Base-by-base conservation (phyloP, 306 rosid genomes). In the Cicer chorassanicum region DNA sequence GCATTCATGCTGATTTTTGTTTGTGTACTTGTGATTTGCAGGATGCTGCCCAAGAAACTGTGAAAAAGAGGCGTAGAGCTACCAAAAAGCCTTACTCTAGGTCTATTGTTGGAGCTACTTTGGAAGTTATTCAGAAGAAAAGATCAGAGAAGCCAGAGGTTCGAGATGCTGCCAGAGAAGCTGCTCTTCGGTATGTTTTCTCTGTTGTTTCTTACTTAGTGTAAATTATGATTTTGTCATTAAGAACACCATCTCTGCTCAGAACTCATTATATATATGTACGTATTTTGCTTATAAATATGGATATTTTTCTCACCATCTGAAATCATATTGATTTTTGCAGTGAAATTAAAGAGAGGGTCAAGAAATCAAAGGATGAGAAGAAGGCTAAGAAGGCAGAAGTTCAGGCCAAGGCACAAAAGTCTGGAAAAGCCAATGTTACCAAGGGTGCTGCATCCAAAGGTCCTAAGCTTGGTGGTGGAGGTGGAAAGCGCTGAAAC, bases 391-490 rank as follows among this genome's bases (percentile, higher is more conserved):
- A 87, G 84, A 92, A 90, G 76, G 92, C 96, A 0, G 98, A 92
- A 81, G 90, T 83, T 13, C 42, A 11, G 9, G 79, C 92, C 0
- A 91, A 91, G 82, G 2, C 84, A 24, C 91, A 87, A 67, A 91
- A 91, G 73, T 0, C 84, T 2, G 88, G 87, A 50, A 92, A 92
- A 87, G 81, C 85, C 39, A 84, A 29, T 64, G 53, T 84, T 61
- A 0, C 81, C 2, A 92, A 87, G 89, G 96, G 84, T 78, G 86
- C 89, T 24, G 88, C 13, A 57, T 78, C 93, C 24, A 92, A 92
- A 85, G 98, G 96, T 56, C 96, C 94, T 38, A 92, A 92, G 55
- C 89, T 92, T 72, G 96, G 97, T 29, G 97, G 97, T 9, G 96
- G 97, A 0, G 96, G 97, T 0, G 96, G 97, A 4, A 90, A 88